Conservation (phyloP, 2,329 filamentous ascomycete genomes). For the Penicillium occitanis region DNA sequence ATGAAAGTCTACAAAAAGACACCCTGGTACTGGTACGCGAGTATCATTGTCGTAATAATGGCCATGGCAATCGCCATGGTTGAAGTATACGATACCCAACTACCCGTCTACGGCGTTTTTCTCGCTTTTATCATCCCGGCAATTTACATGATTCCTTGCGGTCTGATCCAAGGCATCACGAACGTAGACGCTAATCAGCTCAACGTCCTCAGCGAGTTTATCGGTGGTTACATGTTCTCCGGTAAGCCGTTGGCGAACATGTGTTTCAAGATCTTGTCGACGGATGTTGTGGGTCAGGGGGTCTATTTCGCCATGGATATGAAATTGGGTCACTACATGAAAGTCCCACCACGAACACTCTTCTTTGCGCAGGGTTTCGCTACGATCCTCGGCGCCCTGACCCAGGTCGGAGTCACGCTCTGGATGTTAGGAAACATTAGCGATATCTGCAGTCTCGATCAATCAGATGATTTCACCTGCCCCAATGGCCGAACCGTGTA, state of each 20-base stretch:
- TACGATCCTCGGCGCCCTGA: conserved; percentile 49
- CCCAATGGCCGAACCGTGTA: conserved; percentile 52
- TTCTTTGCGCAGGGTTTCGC: conserved; percentile 53
- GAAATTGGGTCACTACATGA: conserved; percentile 55
- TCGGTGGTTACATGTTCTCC: conserved; percentile 48
- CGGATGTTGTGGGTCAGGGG: conserved; percentile 47
- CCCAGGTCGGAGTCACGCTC: conserved; percentile 41
- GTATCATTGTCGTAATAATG: conserved; percentile 36
- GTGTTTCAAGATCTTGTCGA: conserved; percentile 48
- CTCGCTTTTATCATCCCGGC: conserved; percentile 44
- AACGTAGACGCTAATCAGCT: conserved; percentile 48
- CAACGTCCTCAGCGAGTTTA: conserved; percentile 47
- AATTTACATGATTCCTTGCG: conserved; percentile 47
- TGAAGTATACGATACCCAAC: conserved; percentile 45
- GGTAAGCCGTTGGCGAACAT: conserved; percentile 48
- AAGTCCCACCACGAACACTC: conserved; percentile 50
- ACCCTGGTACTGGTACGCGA: conserved; percentile 46
- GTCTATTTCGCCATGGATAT: conserved; percentile 52
- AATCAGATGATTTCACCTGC: conserved; percentile 51
- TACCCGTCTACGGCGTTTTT: conserved; percentile 47
- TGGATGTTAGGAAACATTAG: conserved; percentile 45
- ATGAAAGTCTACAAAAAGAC: conserved; percentile 41
- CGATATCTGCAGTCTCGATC: conserved; percentile 43
- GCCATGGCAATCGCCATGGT: conserved; percentile 36
- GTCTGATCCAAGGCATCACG: conserved; percentile 47